Evolutionary conservation across 2,329 filamentous ascomycete genomes (phyloP).

Genomic region (Scytalidium lignicola): DNA sequence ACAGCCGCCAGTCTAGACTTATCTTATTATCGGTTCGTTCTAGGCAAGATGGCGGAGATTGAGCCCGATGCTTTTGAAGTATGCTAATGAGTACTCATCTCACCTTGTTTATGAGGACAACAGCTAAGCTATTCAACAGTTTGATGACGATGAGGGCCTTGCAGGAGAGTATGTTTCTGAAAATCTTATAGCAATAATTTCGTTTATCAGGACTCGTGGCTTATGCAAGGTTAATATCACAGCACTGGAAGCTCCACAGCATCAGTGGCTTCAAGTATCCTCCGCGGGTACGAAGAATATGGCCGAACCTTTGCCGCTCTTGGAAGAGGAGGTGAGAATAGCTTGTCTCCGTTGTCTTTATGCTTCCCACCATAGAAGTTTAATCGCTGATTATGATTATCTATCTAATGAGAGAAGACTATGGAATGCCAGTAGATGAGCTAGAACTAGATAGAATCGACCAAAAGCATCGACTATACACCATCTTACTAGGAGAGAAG

Average conservation of each 20-base stretch:
- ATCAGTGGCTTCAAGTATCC: constrained; percentile 15
- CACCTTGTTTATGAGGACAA: not conserved
- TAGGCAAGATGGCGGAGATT: not conserved
- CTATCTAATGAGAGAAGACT: constrained; percentile 22
- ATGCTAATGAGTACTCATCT: not conserved
- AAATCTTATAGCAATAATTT: not conserved
- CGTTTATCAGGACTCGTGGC: not conserved
- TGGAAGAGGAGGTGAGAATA: constrained; percentile 15
- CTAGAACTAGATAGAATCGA: constrained; percentile 36
- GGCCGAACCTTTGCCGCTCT: constrained; percentile 22
- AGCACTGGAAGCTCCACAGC: constrained; percentile 15
- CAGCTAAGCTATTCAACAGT: not conserved
- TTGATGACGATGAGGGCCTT: not conserved
- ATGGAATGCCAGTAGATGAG: constrained; percentile 37
- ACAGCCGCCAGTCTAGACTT: too few species aligned
- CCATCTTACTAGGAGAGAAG: constrained; percentile 2
- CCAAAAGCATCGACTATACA: constrained; percentile 34
- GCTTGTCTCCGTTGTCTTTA: not conserved
- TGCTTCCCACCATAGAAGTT: not conserved
- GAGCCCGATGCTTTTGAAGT: not conserved
- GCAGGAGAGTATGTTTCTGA: not conserved
- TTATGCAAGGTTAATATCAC: not conserved
- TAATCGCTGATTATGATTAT: not conserved
- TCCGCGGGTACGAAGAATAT: constrained; percentile 18
- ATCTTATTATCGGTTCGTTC: not conserved